Conservation (phyloP, 106 monocot genomes). For the Apostasia shenzhenica region DNA sequence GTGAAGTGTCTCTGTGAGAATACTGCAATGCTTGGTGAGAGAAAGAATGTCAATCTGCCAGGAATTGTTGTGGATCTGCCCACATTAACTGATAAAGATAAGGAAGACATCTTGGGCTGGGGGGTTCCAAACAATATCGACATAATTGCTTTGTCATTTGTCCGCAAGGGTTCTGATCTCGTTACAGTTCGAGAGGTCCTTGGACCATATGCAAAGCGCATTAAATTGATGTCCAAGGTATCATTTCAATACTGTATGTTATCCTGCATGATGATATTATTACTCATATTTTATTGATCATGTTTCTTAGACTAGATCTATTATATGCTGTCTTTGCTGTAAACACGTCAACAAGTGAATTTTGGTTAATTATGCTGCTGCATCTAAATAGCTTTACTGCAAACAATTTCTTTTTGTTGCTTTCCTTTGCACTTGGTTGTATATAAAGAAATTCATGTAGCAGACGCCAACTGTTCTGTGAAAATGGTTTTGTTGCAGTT, state of each 20-base stretch:
- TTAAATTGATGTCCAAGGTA: conserved; percentile 96
- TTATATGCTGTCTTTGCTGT: too few relatives aligned
- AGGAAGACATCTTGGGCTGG: conserved; percentile 81
- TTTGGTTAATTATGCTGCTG: too few relatives aligned
- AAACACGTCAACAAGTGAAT: too few relatives aligned
- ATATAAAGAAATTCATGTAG: too few relatives aligned
- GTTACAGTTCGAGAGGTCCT: conserved; percentile 75
- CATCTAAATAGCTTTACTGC: too few relatives aligned
- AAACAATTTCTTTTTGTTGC: too few relatives aligned
- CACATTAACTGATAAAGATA: conserved; percentile 81
- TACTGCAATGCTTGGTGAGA: conserved; percentile 71
- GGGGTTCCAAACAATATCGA: conserved; percentile 85
- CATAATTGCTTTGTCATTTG: conserved; percentile 89
- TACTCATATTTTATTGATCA: too few relatives aligned
- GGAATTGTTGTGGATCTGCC: conserved; percentile 87
- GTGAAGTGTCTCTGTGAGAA: conserved; percentile 84
- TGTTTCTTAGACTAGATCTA: too few relatives aligned
- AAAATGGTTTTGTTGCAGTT: too few relatives aligned
- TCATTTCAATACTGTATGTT: not conserved
- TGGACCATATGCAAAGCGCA: conserved; percentile 61
- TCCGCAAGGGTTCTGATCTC: conserved; percentile 88
- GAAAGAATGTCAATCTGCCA: conserved; percentile 93
- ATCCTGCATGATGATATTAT: too few relatives aligned
- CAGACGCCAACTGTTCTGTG: too few relatives aligned
- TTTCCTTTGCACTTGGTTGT: too few relatives aligned